Conservation (phyloP, 805 yeast genomes). For the Lachancea lanzarotensis region DNA sequence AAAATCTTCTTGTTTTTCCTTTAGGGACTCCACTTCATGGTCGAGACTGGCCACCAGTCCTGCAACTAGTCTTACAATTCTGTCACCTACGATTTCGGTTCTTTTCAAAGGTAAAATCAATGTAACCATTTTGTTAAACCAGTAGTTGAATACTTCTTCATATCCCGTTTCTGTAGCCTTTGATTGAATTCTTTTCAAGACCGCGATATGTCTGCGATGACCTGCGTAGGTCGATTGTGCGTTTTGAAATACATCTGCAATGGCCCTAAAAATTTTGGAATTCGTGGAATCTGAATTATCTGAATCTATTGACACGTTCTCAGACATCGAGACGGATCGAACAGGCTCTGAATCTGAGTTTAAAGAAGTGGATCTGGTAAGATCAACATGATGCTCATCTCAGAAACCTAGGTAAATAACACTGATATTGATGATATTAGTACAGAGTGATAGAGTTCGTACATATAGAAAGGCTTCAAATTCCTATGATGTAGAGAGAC, state of each 20-base stretch:
- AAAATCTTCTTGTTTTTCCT: constrained; percentile 25
- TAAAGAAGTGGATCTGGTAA: not conserved
- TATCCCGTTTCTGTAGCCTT: constrained; percentile 47
- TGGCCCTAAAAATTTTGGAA: constrained; percentile 37
- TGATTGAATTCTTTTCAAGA: constrained; percentile 51
- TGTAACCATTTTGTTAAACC: constrained; percentile 56
- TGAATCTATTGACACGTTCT: not conserved
- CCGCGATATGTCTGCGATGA: constrained; percentile 65
- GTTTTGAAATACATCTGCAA: constrained; percentile 70
- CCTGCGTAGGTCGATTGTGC: constrained; percentile 70
- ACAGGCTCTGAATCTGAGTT: not conserved
- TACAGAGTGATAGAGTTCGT: too few relatives aligned
- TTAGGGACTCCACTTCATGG: constrained; percentile 20
- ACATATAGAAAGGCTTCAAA: too few relatives aligned
- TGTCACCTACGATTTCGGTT: constrained; percentile 65
- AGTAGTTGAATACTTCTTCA: constrained; percentile 52
- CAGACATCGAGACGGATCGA: not conserved
- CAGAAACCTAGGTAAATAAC: too few relatives aligned
- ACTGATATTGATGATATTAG: too few relatives aligned
- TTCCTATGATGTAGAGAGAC: too few relatives aligned
- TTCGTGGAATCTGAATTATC: constrained; percentile 5
- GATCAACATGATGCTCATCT: not conserved
- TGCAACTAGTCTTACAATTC: constrained; percentile 62
- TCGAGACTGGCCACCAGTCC: constrained; percentile 48
- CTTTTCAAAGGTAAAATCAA: constrained; percentile 62